Evolutionary conservation across 768 basidiomycete species (phyloP).

Genomic region (Goffeauzyma gilvescens): DNA sequence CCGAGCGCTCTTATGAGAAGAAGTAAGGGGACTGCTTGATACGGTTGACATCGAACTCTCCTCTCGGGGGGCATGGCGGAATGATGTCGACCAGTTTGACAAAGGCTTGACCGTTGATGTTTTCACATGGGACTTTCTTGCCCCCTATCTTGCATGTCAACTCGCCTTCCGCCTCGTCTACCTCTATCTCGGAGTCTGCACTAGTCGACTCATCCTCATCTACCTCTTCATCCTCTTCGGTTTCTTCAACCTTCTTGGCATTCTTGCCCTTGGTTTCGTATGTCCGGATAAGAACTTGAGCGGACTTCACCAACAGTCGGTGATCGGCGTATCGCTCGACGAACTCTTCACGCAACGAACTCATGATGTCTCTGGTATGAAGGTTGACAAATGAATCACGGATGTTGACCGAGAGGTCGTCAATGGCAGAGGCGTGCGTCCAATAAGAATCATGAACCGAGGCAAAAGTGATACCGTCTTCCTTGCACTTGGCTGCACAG

Average conservation of each 20-base stretch:
- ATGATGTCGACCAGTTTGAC: constrained; percentile 55
- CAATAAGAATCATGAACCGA: constrained; percentile 98
- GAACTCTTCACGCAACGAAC: constrained; percentile 58
- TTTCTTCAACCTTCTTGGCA: not conserved
- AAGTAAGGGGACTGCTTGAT: constrained; percentile 77
- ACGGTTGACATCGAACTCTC: constrained; percentile 59
- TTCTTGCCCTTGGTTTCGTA: not conserved
- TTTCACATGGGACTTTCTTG: constrained; percentile 5
- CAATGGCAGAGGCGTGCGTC: constrained; percentile 78
- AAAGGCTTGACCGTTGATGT: constrained; percentile 35
- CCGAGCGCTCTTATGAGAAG: no score
- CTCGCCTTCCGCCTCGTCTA: constrained; percentile 30
- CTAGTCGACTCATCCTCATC: constrained; percentile 40
- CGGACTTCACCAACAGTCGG: constrained; percentile 17
- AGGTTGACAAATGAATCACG: constrained; percentile 83
- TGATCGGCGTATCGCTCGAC: constrained; percentile 53
- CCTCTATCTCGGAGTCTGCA: not conserved
- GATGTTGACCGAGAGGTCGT: constrained; percentile 72
- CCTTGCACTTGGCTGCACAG: constrained; percentile 70
- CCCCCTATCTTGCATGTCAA: constrained; percentile 3
- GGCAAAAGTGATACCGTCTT: constrained; percentile 61
- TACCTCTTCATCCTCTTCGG: not conserved
- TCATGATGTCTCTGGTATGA: constrained; percentile 69
- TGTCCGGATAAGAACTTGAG: constrained; percentile 13
- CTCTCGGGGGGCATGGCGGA: constrained; percentile 66